Percentiles rank a stretch among this genome's conserved stretches.
Conservation (phyloP, 768 basidiomycete species). For the Suillus americanus region DNA sequence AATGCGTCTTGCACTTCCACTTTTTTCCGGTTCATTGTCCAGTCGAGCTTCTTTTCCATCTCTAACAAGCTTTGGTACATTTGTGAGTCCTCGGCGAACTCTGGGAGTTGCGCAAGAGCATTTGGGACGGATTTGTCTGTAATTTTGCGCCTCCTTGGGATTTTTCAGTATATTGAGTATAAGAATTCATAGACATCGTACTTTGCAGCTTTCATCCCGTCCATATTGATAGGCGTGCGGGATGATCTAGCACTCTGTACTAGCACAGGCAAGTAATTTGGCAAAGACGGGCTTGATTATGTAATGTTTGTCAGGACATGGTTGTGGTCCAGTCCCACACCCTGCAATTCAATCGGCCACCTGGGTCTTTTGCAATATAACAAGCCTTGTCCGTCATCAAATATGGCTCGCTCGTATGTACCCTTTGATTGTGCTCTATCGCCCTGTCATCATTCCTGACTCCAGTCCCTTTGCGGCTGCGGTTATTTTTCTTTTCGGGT, state of each 20-base stretch:
- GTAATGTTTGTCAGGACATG: too few relatives aligned
- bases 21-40: conserved; percentile 90
- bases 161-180: background rate
- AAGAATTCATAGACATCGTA: conserved; percentile 12
- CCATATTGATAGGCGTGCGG: conserved; percentile 15
- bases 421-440: too few relatives aligned
- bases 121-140: conserved; percentile 80
- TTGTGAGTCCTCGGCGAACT: conserved; percentile 76
- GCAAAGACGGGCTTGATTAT: background rate
- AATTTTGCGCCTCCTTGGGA: conserved; percentile 70
- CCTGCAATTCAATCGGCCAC: too few relatives aligned
- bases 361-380: too few relatives aligned
- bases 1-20: conserved; percentile 92
- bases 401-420: too few relatives aligned
- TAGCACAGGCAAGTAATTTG: background rate
- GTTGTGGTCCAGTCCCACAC: too few relatives aligned
- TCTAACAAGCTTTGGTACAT: conserved; percentile 87
- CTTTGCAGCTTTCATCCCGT: conserved; percentile 36
- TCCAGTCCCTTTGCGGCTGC: too few relatives aligned
- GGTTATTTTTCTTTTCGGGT: too few relatives aligned
- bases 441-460: too few relatives aligned
- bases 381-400: too few relatives aligned
- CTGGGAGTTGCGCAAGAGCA: conserved; percentile 69
- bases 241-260: background rate
- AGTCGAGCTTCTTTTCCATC: conserved; percentile 90